Evolutionary conservation across 2,329 filamentous ascomycete genomes (phyloP), one percentile per base, ranked within the genome.

Genomic region (Colletotrichum endophyticum): DNA sequence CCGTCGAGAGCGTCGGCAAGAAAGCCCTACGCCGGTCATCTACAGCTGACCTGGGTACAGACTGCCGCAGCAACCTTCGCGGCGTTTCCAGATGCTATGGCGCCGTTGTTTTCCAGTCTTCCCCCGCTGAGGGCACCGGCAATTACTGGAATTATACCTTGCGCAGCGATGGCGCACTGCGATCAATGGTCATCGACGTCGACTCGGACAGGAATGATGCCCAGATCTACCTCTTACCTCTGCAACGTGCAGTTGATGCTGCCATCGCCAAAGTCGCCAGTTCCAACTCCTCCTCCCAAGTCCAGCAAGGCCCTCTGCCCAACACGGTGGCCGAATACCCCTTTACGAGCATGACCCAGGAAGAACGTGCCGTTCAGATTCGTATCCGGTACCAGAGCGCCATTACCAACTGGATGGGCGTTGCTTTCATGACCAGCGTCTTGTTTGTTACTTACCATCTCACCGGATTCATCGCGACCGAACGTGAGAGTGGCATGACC

Each of bases 111-210:
- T 96, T 98, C 85, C 88, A 92, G 70, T 93, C 93, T 1, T 98
- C 95, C 7, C 95, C 95, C 0, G 89, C 85, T 2, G 93, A 97
- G 85, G 95, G 95, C 12, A 78, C 83, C 1, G 90, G 89, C 8
- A 90, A 90, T 3, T 84, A 91, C 61, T 98, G 96, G 96, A 98
- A 97, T 84, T 98, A 98, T 82, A 96, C 95, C 0, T 88, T 98
- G 30, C 89, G 95, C 73, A 92, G 92, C 4, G 96, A 98, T 82
- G 93, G 93, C 44, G 88, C 92, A 1, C 88, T 98, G 73, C 93
- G 93, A 25, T 90, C 92, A 9, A 83, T 85, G 9, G 91, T 89
- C 71, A 92, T 98, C 77, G 89, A 93, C 78, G 90, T 94, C 34
- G 87, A 92, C 39, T 87, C 87, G n/a, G 84, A 88, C 61, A 88